These are phyloP conservation scores for Gossypium australe DNA, from an alignment of 345 rosid genomes.

Conservation along the genomic window DNA sequence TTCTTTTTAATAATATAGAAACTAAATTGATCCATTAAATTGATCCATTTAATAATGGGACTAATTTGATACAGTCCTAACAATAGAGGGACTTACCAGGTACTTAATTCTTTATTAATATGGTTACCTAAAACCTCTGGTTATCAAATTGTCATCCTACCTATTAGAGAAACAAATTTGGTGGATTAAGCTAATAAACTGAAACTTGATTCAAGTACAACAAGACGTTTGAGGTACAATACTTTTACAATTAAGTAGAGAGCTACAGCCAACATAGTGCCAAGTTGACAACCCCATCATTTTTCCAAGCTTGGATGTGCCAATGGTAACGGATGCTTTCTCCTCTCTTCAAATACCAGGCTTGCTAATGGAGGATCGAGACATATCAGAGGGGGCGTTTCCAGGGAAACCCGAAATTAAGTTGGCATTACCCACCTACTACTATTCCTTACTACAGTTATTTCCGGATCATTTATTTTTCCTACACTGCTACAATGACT, in stretches of 20 bases:
- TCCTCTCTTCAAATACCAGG: not conserved
- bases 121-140: no score
- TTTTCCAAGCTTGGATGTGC: not conserved
- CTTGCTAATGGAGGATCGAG: not conserved
- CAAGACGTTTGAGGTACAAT: not conserved
- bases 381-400: not conserved
- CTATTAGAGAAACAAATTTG: not conserved
- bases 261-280: not conserved
- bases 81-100: no score
- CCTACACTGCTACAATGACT: not conserved
- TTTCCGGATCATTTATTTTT: not conserved
- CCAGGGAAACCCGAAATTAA: not conserved
- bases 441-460: not conserved
- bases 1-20: no score
- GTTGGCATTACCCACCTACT: not conserved
- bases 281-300: not conserved
- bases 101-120: no score
- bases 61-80: no score
- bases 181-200: not conserved
- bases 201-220: not conserved
- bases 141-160: not conserved
- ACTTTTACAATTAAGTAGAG: conserved; percentile 6
- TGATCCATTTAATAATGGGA: no score
- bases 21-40: no score
- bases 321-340: not conserved